phyloP scores from a whole-genome alignment of 257 asterid genomes.

The Solanum okadae region DNA sequence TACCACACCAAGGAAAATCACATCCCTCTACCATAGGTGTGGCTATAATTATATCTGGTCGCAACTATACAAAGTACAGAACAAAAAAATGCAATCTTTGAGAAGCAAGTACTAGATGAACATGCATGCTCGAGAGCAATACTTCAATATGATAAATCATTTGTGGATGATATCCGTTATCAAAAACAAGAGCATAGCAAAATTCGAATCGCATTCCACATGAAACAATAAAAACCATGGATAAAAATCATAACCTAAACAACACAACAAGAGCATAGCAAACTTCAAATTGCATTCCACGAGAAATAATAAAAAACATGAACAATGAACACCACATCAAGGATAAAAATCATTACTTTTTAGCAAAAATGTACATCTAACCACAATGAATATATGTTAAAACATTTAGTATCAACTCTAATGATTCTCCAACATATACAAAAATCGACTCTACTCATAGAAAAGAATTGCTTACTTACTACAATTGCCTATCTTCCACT shows the following conservation, averaged over 20 bases:
- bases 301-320: background rate
- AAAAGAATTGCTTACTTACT: constrained; percentile 14
- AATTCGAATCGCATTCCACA: background rate
- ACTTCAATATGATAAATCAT: background rate
- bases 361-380: background rate
- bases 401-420: background rate
- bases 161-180: background rate
- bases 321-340: background rate
- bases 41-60: too few relatives aligned
- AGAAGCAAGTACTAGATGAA: background rate
- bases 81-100: background rate
- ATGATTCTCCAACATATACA: background rate
- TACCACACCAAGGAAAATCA: background rate
- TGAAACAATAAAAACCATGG: background rate
- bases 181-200: background rate
- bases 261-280: background rate
- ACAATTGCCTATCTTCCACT: constrained; percentile 20
- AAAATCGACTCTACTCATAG: background rate
- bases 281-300: background rate
- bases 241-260: background rate
- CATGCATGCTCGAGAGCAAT: background rate
- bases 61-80: background rate
- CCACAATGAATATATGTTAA: background rate
- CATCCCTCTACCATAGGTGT: background rate
- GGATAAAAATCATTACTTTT: background rate